Evolutionary conservation across 495 filamentous ascomycete species (phyloP).

Genomic region (Saxophila tyrrhenica): DNA sequence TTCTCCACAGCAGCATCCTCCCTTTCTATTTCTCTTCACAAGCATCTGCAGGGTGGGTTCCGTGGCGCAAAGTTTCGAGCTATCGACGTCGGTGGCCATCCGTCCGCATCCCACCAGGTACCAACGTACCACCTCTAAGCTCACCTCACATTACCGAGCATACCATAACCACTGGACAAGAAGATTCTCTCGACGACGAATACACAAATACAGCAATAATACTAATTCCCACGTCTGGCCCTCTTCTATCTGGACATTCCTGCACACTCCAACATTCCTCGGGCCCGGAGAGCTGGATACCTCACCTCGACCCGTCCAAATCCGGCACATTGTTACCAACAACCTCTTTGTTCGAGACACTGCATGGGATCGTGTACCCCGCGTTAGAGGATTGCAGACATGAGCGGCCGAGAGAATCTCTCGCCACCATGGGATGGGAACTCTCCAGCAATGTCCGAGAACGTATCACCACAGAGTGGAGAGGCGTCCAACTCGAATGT

Average conservation of each 20-base stretch:
- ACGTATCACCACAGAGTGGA: background rate
- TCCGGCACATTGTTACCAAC: background rate
- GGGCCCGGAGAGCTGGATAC: background rate
- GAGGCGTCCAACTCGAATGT: conserved; percentile 9
- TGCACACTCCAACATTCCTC: background rate
- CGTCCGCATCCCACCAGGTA: background rate
- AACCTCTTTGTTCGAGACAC: background rate
- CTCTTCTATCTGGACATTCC: background rate
- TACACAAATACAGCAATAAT: background rate
- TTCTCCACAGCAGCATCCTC: no score
- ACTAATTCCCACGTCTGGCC: background rate
- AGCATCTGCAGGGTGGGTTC: background rate
- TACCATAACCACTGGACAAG: no score
- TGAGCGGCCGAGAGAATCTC: background rate
- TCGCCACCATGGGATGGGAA: background rate
- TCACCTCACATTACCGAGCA: background rate
- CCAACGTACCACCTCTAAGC: background rate
- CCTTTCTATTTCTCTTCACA: background rate
- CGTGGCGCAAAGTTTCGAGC: no score
- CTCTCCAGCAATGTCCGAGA: background rate
- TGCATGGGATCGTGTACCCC: background rate
- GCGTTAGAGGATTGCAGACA: background rate
- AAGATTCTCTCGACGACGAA: background rate
- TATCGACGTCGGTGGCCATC: background rate
- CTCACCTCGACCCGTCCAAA: background rate